Base-by-base conservation (phyloP, 768 basidiomycete species). In the Tylopilus sp. region DNA sequence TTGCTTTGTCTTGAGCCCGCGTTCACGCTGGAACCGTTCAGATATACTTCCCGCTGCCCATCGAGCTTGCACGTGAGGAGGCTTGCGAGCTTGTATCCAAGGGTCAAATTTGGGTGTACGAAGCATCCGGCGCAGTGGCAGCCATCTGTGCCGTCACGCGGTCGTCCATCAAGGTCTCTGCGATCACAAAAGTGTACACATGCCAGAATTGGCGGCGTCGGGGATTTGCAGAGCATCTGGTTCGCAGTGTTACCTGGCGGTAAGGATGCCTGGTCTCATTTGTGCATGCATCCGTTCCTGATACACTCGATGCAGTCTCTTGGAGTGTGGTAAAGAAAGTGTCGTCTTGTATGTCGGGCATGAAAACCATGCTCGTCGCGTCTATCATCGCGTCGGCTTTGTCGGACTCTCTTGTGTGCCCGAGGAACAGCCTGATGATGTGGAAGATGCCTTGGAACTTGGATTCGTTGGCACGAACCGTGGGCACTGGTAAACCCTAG, bases 161-260 rank as follows among this genome's bases (percentile, higher is more conserved):
- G n/a, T 71, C 71, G 45, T 78, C 76, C 12, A 62, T 70, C 50
- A 69, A 67, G 11, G 76, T 80, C 21, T 74, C 77, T 13, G 79
- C 78, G 3, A 79, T 82, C 56, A 80, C 80, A 8, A 83, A 82
- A 62, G 80, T 82, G 1, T 80, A 77, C 60, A 83, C 81, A 18
- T 71, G 73, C 28, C 69, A 72, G 0, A 57, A 59, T 22, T 79
- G 71, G 71, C 64, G 80, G 50, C 67, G 74, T 12, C 64, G 61
- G 30, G 77, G 82, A 6, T 76, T 75, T 59, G 82, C 80, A 15
- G 77, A 79, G 61, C 69, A 70, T 40, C 63, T 83, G 33, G 82
- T 83, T 15, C 70, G 74, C 22, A 63, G 66, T 51, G 78, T 81
- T 22, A 76, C 76, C 42, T 62, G 59, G 15, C 67, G 63, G 78